These are phyloP conservation scores for Prillingera fragicola DNA, from an alignment of 1,284 basidiomycete genomes.

Conservation along the genomic window DNA sequence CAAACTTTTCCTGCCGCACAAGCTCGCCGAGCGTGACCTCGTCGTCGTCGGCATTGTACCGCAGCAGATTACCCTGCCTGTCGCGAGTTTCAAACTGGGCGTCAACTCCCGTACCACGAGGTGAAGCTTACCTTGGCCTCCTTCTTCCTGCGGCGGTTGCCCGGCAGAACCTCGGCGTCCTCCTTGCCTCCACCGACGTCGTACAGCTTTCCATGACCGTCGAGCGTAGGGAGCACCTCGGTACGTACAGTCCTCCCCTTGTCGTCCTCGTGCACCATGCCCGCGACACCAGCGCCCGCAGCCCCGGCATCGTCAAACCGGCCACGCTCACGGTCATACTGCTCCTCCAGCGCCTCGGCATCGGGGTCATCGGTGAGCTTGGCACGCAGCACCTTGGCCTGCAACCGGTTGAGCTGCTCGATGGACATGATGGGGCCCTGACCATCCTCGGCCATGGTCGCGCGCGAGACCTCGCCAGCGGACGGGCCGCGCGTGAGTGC, in stretches of 20 bases:
- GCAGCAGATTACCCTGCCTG: conserved; percentile 77
- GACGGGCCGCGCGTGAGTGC: conserved; percentile 31
- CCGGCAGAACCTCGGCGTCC: conserved; percentile 36
- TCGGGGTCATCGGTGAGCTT: conserved; percentile 72
- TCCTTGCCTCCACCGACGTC: conserved; percentile 69
- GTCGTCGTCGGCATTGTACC: conserved; percentile 84
- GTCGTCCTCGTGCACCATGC: conserved; percentile 33
- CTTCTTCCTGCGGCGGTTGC: conserved; percentile 69
- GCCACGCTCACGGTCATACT: conserved; percentile 66
- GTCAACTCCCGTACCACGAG: background rate
- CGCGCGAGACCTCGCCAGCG: conserved; percentile 3
- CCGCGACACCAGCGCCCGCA: conserved; percentile 45
- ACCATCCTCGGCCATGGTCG: background rate
- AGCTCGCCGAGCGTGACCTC: conserved; percentile 79
- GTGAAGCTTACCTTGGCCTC: conserved; percentile 59
- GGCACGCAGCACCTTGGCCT: conserved; percentile 86
- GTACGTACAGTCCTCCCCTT: conserved; percentile 51
- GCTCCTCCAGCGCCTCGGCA: conserved; percentile 66
- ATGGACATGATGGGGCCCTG: conserved; percentile 42
- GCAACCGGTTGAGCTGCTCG: conserved; percentile 77
- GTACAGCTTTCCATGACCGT: conserved; percentile 78
- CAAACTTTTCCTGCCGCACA: conserved; percentile 84
- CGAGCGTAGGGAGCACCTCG: conserved; percentile 83
- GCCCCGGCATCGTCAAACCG: conserved; percentile 48
- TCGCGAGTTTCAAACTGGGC: conserved; percentile 76